These are phyloP conservation scores for Rhododendron kiyosumense DNA, from an alignment of 148 eudicot species.

Conservation along the genomic window DNA sequence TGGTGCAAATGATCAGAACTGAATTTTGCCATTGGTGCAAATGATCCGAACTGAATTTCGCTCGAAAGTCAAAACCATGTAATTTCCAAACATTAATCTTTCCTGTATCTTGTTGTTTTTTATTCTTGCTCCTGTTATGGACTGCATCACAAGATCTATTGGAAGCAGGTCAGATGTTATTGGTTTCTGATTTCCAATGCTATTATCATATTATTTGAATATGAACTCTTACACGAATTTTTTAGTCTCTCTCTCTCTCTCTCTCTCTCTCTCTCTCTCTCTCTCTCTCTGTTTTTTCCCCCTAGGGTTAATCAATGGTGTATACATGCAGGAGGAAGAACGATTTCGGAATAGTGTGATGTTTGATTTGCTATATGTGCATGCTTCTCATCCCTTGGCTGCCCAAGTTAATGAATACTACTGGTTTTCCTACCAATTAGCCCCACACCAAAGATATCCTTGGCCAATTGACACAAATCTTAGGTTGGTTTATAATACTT, in stretches of 20 bases:
- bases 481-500: conserved; percentile 42
- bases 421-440: conserved; percentile 36
- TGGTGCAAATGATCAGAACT: background rate
- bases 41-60: background rate
- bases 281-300: too few species aligned
- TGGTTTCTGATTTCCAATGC: background rate
- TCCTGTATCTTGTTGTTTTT: background rate
- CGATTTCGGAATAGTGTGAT: conserved; percentile 62
- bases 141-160: background rate
- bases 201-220: background rate
- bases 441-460: conserved; percentile 44
- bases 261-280: too few species aligned
- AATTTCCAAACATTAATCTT: background rate
- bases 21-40: background rate
- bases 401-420: conserved; percentile 49
- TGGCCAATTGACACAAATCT: conserved; percentile 58
- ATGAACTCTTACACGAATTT: background rate
- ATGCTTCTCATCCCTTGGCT: conserved; percentile 59
- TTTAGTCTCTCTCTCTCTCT: background rate
- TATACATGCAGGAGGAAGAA: conserved; percentile 59
- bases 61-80: background rate
- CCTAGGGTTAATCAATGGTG: conserved; percentile 1
- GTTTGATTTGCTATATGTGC: conserved; percentile 79
- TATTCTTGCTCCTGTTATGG: background rate
- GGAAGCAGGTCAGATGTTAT: background rate